These are phyloP conservation scores for Quercus robur DNA, from an alignment of 306 rosid species.

Conservation along the genomic window DNA sequence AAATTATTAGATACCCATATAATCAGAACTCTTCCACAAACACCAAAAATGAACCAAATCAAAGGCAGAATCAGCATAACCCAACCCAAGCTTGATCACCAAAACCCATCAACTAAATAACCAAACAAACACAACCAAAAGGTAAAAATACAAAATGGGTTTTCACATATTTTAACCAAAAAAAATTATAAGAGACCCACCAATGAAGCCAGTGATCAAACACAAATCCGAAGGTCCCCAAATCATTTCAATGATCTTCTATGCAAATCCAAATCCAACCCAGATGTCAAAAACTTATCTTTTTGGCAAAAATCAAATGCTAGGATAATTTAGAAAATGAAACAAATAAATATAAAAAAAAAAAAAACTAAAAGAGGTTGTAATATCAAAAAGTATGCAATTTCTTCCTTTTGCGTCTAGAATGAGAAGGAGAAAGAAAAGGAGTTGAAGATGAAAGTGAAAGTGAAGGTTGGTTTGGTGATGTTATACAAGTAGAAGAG, in stretches of 20 bases:
- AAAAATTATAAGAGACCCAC: conserved; percentile 43
- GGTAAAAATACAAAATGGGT: background rate
- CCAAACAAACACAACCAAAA: background rate
- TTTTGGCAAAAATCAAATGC: background rate
- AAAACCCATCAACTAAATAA: background rate
- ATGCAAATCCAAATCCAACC: conserved; percentile 15
- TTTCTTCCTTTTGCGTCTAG: background rate
- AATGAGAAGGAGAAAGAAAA: background rate
- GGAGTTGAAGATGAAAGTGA: background rate
- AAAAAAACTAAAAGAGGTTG: conserved; percentile 1
- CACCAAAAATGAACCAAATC: conserved; percentile 25
- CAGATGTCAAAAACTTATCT: conserved; percentile 26
- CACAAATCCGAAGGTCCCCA: conserved; percentile 20
- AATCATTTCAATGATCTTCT: conserved; percentile 49
- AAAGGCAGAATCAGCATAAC: conserved; percentile 6
- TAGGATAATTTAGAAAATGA: background rate
- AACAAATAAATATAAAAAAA: background rate
- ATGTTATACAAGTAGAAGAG: conserved; percentile 30
- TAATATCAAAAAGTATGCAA: background rate
- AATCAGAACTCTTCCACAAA: conserved; percentile 21
- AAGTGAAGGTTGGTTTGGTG: conserved; percentile 24
- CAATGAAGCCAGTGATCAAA: conserved; percentile 42
- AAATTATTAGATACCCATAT: background rate
- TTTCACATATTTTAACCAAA: background rate
- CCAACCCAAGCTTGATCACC: conserved; percentile 24